Evolutionary conservation across 2,329 filamentous ascomycete genomes (phyloP), one percentile per base, ranked within the genome.

Genomic region (Beauveria sp.): DNA sequence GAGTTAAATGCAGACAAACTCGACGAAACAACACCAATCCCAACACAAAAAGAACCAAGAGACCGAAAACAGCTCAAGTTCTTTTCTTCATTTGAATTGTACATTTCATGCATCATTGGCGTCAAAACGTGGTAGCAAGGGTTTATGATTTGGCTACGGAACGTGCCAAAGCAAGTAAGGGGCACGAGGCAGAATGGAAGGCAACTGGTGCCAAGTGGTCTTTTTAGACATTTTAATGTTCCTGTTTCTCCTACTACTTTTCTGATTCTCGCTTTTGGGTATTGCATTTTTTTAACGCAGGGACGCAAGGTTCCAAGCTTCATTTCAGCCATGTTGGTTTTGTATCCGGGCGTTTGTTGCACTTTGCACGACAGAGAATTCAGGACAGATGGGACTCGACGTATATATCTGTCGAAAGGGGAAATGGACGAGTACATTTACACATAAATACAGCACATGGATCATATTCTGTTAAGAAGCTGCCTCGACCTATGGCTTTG

Each of bases 21-120:
- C 34, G 12, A 37, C 34, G 12, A 12, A 30, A 47, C 9, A 16
- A 56, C 22, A 48, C 43, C 40, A 48, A 10, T 7, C 20, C 20
- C 40, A 37, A 58, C 10, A 50, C 48, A 34, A 47, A 46, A 44
- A 37, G 8, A 47, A 41, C 20, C 43, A 48, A 34, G 34, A 26
- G 9, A 12, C n/a, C 26, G 22, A 52, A 61, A 50, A 48, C 40
- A 37, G 34, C 34, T 37, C 34, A 37, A 6, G 0, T 16, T 37
- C 34, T 37, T 37, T 37, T 16, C 34, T 37, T 24, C 7, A 22
- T 50, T 51, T 12, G 24, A 46, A 57, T 47, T 61, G 59, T 61
- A 61, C 18, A 56, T 61, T 40, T 57, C 28, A 56, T 46, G 59
- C 59, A 61, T 61, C 40, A 61, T 57, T 52, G 59, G 59, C 59